These are phyloP conservation scores for Geoglossum glabrum DNA, from an alignment of 495 filamentous ascomycete genomes.

Conservation along the genomic window DNA sequence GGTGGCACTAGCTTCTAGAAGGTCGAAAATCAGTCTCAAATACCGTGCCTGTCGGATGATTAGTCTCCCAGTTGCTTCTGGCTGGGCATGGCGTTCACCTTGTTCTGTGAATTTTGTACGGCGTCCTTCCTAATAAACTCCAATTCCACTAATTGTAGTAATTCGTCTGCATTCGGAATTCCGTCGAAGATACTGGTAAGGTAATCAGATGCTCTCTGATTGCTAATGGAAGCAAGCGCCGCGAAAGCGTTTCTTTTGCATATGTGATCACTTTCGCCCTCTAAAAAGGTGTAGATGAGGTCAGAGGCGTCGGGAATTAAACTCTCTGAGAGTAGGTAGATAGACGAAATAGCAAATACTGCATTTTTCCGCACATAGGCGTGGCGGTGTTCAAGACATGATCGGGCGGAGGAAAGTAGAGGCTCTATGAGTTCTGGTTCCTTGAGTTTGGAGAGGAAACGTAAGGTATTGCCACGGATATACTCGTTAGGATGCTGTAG, in stretches of 20 bases:
- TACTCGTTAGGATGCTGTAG: conserved; percentile 97
- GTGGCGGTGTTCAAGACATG: conserved; percentile 86
- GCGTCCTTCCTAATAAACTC: conserved; percentile 97
- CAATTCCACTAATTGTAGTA: conserved; percentile 80
- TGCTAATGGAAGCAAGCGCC: conserved; percentile 74
- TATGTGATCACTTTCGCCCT: conserved; percentile 78
- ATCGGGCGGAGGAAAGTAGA: conserved; percentile 72
- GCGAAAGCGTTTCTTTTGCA: conserved; percentile 98
- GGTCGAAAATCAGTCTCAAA: conserved; percentile 84
- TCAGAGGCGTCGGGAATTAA: conserved; percentile 94
- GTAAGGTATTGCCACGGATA: conserved; percentile 85
- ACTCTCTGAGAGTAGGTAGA: conserved; percentile 75
- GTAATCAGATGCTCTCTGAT: conserved; percentile 81
- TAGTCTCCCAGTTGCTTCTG: background rate
- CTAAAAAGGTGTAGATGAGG: conserved; percentile 74
- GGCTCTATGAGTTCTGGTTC: conserved; percentile 95
- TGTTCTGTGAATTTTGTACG: conserved; percentile 82
- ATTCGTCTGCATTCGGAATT: conserved; percentile 82
- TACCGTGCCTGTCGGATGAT: conserved; percentile 47
- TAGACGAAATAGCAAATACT: conserved; percentile 82
- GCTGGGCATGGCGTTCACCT: conserved; percentile 31
- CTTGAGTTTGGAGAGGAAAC: conserved; percentile 89
- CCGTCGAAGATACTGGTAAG: conserved; percentile 81
- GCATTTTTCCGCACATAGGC: conserved; percentile 97
- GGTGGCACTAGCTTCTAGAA: conserved; percentile 77